A percentile compares a stretch with the other conserved stretches of the same genome.
These are phyloP conservation scores for Acorus calamus DNA, from an alignment of 106 monocot species.

Conservation along the genomic window DNA sequence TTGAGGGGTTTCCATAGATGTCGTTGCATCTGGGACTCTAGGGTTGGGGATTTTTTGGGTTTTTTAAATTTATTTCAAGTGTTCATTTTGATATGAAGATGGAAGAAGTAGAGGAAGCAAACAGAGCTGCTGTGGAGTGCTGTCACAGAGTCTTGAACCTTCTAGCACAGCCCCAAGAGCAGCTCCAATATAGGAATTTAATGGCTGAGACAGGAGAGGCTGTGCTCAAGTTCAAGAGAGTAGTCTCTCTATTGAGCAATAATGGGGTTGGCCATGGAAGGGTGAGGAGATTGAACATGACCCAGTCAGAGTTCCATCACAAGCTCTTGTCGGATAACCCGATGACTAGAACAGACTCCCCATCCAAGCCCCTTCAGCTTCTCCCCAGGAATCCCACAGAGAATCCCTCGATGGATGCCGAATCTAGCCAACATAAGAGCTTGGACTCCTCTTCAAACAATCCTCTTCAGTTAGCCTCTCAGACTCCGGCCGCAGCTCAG, in stretches of 20 bases:
- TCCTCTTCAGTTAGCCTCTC: neutral
- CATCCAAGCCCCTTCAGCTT: slow-evolving; percentile 9
- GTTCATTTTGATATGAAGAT: slow-evolving; percentile 22
- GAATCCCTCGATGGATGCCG: neutral
- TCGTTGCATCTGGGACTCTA: slow-evolving; percentile 3
- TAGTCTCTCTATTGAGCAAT: slow-evolving; percentile 48
- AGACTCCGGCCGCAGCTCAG: neutral
- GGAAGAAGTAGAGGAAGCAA: slow-evolving; percentile 76
- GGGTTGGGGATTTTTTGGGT: slow-evolving; percentile 5
- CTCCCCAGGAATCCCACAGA: neutral
- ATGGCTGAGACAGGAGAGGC: slow-evolving; percentile 46
- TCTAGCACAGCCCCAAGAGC: slow-evolving; percentile 46
- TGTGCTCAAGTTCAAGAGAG: slow-evolving; percentile 58
- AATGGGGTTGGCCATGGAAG: neutral
- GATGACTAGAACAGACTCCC: too few relatives aligned
- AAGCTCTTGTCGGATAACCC: too few relatives aligned
- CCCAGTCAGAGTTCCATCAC: too few relatives aligned
- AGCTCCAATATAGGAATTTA: slow-evolving; percentile 27
- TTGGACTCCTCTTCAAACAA: neutral
- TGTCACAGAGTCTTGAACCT: slow-evolving; percentile 57
- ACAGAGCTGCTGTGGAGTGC: slow-evolving; percentile 63
- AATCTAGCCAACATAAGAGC: neutral
- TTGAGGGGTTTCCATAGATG: slow-evolving; percentile 13
- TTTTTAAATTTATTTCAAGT: slow-evolving; percentile 5
- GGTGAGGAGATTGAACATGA: too few relatives aligned